These are phyloP conservation scores for Diaporthe sp. DNA, from an alignment of 2,329 filamentous ascomycete species.

Conservation along the genomic window DNA sequence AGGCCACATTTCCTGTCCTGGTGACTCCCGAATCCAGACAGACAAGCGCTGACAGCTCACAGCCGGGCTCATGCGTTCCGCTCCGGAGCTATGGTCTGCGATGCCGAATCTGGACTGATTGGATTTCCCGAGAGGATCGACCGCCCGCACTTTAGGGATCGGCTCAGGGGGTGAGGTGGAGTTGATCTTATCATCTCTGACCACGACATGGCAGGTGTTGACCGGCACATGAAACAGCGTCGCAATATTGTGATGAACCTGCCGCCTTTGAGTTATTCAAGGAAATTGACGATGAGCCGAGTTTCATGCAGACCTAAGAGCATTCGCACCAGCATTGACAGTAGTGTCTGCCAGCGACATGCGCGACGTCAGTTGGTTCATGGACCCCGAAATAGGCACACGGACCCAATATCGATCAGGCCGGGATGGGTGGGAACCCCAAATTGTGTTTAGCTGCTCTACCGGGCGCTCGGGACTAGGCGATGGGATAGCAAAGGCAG, in stretches of 20 bases:
- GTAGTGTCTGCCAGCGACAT: conserved; percentile 1
- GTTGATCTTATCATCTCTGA: conserved; percentile 4
- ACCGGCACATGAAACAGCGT: conserved; percentile 28
- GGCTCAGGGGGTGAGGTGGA: conserved; percentile 2
- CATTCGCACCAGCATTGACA: conserved; percentile 10
- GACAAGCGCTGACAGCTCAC: conserved; percentile 11
- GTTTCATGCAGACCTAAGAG: conserved; percentile 16
- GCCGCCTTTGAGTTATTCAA: background rate
- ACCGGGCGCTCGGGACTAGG: conserved; percentile 3
- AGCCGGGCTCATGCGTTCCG: conserved; percentile 6
- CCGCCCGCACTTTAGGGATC: conserved; percentile 10
- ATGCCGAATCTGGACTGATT: conserved; percentile 13
- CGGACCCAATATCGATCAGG: background rate
- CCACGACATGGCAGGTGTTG: conserved; percentile 16
- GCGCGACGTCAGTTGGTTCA: conserved; percentile 9
- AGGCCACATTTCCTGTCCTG: background rate
- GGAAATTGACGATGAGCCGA: conserved; percentile 16
- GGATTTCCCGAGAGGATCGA: conserved; percentile 16
- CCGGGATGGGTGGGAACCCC: background rate
- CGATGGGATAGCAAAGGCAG: background rate
- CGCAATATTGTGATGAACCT: conserved; percentile 22
- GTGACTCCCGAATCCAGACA: background rate
- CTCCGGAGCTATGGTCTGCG: conserved; percentile 14
- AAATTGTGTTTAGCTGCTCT: conserved; percentile 2
- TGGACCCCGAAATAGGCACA: conserved; percentile 9